A percentile compares a stretch with the other conserved stretches of the same genome.
Conservation (phyloP, 345 rosid species). For the Zanthoxylum bungeanum region DNA sequence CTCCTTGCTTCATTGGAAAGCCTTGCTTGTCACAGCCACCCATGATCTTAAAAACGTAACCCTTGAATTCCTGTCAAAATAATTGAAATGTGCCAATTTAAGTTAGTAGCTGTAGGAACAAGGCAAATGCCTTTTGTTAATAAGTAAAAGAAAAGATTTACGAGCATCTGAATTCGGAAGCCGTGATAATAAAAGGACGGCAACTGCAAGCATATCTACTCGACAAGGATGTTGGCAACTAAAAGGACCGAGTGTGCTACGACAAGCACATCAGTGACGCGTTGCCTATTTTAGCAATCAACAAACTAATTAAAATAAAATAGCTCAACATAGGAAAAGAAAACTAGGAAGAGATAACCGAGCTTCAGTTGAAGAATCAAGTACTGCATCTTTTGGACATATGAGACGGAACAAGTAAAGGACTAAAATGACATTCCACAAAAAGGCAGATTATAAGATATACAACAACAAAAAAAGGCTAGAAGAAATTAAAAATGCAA, state of each 20-base stretch:
- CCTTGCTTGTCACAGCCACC: constrained; percentile 96
- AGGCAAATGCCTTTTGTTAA: neutral
- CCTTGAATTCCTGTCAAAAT: constrained; percentile 66
- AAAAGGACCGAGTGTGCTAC: neutral
- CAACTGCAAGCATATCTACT: neutral
- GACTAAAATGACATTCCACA: too few relatives aligned
- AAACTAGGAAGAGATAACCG: neutral
- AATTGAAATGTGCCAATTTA: neutral
- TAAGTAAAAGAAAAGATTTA: neutral
- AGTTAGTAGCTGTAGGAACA: neutral
- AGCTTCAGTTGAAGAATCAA: too few relatives aligned
- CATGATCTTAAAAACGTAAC: constrained; percentile 83
- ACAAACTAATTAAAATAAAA: neutral
- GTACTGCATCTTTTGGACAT: too few relatives aligned
- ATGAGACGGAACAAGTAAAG: neutral
- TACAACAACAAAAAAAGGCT: too few relatives aligned
- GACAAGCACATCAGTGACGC: neutral
- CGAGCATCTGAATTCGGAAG: neutral
- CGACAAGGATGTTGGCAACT: too few relatives aligned
- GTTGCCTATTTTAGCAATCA: neutral
- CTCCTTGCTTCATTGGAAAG: constrained; percentile 93
- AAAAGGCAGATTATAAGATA: too few relatives aligned
- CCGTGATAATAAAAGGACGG: neutral
- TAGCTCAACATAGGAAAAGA: neutral
- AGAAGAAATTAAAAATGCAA: neutral